phyloP scores from a whole-genome alignment of 208 protist genomes.

The Wallacemonas sp. region DNA sequence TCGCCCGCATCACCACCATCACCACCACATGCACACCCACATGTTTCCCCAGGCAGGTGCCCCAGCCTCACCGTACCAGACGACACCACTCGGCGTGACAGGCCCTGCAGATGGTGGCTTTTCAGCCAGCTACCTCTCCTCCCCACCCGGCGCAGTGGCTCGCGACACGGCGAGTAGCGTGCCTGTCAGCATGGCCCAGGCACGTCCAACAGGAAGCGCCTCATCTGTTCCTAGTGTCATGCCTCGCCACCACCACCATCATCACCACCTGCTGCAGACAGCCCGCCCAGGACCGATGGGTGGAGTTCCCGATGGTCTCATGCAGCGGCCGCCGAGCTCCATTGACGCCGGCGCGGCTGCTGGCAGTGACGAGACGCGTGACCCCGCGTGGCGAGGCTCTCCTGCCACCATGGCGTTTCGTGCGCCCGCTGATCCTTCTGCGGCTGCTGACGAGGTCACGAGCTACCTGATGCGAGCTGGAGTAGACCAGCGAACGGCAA shows the following conservation, averaged over 20 bases:
- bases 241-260: constrained; percentile 21
- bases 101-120: not conserved
- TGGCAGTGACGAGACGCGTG: not conserved
- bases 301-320: too few species aligned
- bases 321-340: constrained; percentile 1
- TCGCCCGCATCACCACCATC: too few species aligned
- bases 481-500: constrained; percentile 1
- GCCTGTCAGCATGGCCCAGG: not conserved
- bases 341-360: constrained; percentile 3
- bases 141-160: not conserved
- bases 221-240: not conserved
- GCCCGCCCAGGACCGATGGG: not conserved
- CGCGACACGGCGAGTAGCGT: not conserved
- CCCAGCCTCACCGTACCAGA: not conserved
- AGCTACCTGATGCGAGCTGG: not conserved
- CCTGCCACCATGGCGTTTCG: not conserved
- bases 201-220: not conserved
- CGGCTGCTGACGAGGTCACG: not conserved
- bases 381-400: not conserved
- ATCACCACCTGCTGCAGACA: constrained; percentile 25
- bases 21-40: constrained; percentile 14
- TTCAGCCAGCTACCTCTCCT: not conserved
- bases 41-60: not conserved
- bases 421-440: not conserved
- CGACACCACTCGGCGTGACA: not conserved